phyloP scores from a whole-genome alignment of 495 filamentous ascomycete genomes.

The Polyplosphaeria fusca region DNA sequence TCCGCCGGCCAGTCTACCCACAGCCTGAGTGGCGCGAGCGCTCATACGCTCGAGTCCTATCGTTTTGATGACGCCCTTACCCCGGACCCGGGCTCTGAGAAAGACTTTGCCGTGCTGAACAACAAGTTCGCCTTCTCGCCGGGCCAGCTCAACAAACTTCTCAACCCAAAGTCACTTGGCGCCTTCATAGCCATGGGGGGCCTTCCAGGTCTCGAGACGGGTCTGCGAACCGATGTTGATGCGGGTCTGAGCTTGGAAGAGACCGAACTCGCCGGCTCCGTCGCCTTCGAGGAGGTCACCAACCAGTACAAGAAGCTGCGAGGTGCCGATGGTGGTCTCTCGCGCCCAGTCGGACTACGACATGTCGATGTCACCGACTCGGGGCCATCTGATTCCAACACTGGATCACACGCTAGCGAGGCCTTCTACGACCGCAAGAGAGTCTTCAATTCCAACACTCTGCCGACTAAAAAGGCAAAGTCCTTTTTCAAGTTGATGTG shows the following conservation, averaged over 20 bases:
- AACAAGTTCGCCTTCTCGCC: slow-evolving; percentile 82
- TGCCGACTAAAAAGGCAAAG: slow-evolving; percentile 70
- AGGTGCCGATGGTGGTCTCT: slow-evolving; percentile 2
- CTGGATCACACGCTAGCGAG: slow-evolving; percentile 37
- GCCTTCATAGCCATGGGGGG: slow-evolving; percentile 80
- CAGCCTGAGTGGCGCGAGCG: slow-evolving; percentile 4
- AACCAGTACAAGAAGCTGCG: slow-evolving; percentile 17
- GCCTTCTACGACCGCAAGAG: slow-evolving; percentile 61
- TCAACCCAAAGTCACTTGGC: slow-evolving; percentile 75
- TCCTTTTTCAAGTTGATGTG: slow-evolving; percentile 70
- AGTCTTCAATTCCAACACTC: slow-evolving; percentile 63
- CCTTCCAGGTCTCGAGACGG: slow-evolving; percentile 69
- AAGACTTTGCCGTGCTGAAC: slow-evolving; percentile 67
- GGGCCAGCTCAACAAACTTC: slow-evolving; percentile 74
- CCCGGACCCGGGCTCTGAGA: slow-evolving; percentile 67
- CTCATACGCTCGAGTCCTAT: slow-evolving; percentile 4
- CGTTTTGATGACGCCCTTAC: slow-evolving; percentile 58
- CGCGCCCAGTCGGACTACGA: slow-evolving; percentile 20
- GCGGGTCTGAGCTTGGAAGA: slow-evolving; percentile 76
- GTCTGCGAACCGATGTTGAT: slow-evolving; percentile 65
- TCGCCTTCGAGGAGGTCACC: slow-evolving; percentile 66
- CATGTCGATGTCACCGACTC: slow-evolving; percentile 35
- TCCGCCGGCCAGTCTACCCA: slow-evolving; percentile 14
- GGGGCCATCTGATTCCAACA: slow-evolving; percentile 36
- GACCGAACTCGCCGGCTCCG: slow-evolving; percentile 55